Conservation (phyloP, 2,329 filamentous ascomycete genomes). For the Sphaerulina populicola region DNA sequence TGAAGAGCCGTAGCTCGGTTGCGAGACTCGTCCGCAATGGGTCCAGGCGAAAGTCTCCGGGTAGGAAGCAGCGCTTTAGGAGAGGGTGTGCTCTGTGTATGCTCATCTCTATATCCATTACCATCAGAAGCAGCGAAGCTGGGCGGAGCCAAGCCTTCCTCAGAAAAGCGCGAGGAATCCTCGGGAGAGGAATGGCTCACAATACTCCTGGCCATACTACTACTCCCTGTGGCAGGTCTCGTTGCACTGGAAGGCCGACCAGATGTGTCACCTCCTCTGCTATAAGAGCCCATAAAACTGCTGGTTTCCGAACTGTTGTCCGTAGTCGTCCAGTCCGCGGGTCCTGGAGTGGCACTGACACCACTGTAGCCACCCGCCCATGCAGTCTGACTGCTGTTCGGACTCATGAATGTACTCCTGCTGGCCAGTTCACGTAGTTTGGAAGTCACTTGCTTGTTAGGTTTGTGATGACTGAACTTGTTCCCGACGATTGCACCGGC, state of each 20-base stretch:
- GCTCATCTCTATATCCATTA: slow-evolving; percentile 1
- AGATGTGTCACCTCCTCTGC: slow-evolving; percentile 15
- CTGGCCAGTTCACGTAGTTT: slow-evolving; percentile 78
- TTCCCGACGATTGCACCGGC: slow-evolving; percentile 95
- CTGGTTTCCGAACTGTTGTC: slow-evolving; percentile 21
- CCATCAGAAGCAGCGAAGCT: neutral
- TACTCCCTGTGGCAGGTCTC: slow-evolving; percentile 15
- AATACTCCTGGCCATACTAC: slow-evolving; percentile 25
- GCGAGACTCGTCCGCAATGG: slow-evolving; percentile 10
- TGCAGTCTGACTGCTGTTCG: slow-evolving; percentile 11
- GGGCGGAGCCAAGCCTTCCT: neutral
- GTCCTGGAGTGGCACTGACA: slow-evolving; percentile 4
- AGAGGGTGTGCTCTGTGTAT: slow-evolving; percentile 1
- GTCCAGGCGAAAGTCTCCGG: neutral
- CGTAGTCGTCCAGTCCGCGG: slow-evolving; percentile 17
- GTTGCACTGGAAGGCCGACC: slow-evolving; percentile 25
- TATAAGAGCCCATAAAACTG: slow-evolving; percentile 20
- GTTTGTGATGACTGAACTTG: slow-evolving; percentile 85
- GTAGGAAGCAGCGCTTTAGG: slow-evolving; percentile 2
- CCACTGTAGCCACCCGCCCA: slow-evolving; percentile 6
- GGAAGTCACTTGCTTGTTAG: slow-evolving; percentile 67
- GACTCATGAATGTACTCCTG: slow-evolving; percentile 55
- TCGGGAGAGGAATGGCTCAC: slow-evolving; percentile 19
- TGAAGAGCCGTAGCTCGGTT: slow-evolving; percentile 25
- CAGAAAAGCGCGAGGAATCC: slow-evolving; percentile 13